A percentile compares a stretch with the other conserved stretches of the same genome.
Evolutionary conservation across 306 rosid species (phyloP).

Genomic region (Trifolium repens): DNA sequence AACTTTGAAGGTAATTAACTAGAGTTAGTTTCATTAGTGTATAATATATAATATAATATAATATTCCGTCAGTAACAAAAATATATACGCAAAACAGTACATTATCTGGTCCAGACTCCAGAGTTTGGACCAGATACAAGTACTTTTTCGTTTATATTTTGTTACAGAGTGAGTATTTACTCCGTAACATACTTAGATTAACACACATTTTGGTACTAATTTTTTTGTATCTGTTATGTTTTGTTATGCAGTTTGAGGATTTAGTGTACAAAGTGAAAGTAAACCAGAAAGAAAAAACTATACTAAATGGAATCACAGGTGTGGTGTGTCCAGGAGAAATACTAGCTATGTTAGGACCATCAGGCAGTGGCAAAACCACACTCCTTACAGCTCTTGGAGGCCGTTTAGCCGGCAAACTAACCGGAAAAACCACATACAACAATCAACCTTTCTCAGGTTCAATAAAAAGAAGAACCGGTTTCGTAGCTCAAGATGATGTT

Average conservation of each 20-base stretch:
- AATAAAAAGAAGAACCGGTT: slow-evolving; percentile 83
- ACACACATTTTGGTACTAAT: slow-evolving; percentile 34
- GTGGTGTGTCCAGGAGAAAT: slow-evolving; percentile 90
- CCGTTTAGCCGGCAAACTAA: slow-evolving; percentile 71
- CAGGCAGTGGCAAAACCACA: slow-evolving; percentile 97
- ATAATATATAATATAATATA: background rate
- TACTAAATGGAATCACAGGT: slow-evolving; percentile 82
- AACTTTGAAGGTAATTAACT: slow-evolving; percentile 69
- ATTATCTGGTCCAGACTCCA: background rate
- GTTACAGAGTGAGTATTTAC: background rate
- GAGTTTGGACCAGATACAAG: background rate
- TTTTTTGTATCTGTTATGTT: background rate
- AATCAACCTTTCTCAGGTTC: slow-evolving; percentile 77
- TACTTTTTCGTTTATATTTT: no score
- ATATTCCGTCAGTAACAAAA: no score
- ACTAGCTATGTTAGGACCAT: slow-evolving; percentile 95
- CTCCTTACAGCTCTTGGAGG: slow-evolving; percentile 96
- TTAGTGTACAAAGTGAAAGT: slow-evolving; percentile 81
- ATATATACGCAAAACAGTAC: background rate
- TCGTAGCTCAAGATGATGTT: slow-evolving; percentile 93
- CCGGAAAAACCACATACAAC: slow-evolving; percentile 87
- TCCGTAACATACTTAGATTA: background rate
- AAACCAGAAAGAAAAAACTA: slow-evolving; percentile 74
- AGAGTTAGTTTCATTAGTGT: background rate
- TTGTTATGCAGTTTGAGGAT: slow-evolving; percentile 81